Evolutionary conservation across 1,284 basidiomycete species (phyloP).

Genomic region (Ustilago bromivora): DNA sequence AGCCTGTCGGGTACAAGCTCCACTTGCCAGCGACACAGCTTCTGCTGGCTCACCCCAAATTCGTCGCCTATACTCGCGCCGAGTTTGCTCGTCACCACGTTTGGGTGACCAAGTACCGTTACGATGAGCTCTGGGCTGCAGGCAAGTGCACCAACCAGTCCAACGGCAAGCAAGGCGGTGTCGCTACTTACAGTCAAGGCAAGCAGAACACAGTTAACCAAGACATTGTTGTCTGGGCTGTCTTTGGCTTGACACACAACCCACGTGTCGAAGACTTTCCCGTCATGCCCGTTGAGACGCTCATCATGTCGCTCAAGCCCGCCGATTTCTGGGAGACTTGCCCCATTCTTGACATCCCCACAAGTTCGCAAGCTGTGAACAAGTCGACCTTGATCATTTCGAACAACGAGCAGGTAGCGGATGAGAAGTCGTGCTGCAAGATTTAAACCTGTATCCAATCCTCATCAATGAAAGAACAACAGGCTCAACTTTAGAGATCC

Average conservation of each 20-base stretch:
- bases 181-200: conserved; percentile 78
- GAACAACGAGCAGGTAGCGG: not conserved
- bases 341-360: conserved; percentile 87
- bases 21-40: conserved; percentile 76
- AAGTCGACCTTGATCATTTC: conserved; percentile 17
- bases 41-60: conserved; percentile 78
- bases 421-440: conserved; percentile 17
- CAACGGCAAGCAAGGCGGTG: conserved; percentile 73
- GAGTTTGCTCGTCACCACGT: conserved; percentile 81
- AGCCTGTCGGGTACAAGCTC: conserved; percentile 79
- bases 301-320: conserved; percentile 84
- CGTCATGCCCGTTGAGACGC: conserved; percentile 85
- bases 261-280: conserved; percentile 86
- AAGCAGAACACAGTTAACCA: conserved; percentile 63
- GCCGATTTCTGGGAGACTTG: conserved; percentile 84
- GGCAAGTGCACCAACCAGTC: conserved; percentile 88
- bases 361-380: conserved; percentile 73
- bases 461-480: not conserved
- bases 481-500: too few species aligned
- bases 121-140: conserved; percentile 83
- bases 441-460: not conserved
- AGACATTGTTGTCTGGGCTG: conserved; percentile 81
- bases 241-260: conserved; percentile 84
- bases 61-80: conserved; percentile 82
- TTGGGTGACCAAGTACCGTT: conserved; percentile 78